Percentiles rank a stretch among this genome's conserved stretches.
These are phyloP conservation scores for Chalciporus pseudorubinellus DNA, from an alignment of 768 basidiomycete species.

Conservation along the genomic window DNA sequence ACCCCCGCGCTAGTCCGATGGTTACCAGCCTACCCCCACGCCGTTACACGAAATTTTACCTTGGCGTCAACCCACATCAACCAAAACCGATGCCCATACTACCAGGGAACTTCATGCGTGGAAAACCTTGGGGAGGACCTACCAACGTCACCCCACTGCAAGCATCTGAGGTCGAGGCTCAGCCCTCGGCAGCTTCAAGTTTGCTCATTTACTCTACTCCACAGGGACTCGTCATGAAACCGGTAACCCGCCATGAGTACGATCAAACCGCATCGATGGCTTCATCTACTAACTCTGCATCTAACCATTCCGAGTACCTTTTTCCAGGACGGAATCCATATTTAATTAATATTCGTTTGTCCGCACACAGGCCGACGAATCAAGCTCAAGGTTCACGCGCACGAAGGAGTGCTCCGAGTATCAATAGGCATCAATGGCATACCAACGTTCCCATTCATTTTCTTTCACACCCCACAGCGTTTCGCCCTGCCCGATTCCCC, in stretches of 20 bases:
- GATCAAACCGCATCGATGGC: not conserved
- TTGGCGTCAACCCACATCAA: no score
- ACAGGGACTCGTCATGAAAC: not conserved
- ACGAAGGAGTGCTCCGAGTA: no score
- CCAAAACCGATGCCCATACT: no score
- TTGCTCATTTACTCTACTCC: not conserved
- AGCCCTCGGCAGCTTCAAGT: no score
- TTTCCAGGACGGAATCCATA: slow-evolving; percentile 8
- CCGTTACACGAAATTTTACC: no score
- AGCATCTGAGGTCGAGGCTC: not conserved
- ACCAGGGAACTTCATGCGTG: no score
- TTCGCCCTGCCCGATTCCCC: slow-evolving; percentile 12
- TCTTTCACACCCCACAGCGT: slow-evolving; percentile 27
- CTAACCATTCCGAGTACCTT: slow-evolving; percentile 19
- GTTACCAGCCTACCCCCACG: no score
- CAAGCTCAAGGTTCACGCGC: not conserved
- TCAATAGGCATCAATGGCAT: not conserved
- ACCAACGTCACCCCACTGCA: not conserved
- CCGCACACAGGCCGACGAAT: no score
- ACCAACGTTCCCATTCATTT: slow-evolving; percentile 19
- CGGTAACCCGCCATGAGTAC: not conserved
- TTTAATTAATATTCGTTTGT: no score
- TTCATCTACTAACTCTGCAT: slow-evolving; percentile 12
- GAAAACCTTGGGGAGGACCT: no score
- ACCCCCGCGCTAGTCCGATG: no score